These are phyloP conservation scores for Teratosphaeria epicoccoides DNA, from an alignment of 2,329 filamentous ascomycete genomes.

Conservation along the genomic window DNA sequence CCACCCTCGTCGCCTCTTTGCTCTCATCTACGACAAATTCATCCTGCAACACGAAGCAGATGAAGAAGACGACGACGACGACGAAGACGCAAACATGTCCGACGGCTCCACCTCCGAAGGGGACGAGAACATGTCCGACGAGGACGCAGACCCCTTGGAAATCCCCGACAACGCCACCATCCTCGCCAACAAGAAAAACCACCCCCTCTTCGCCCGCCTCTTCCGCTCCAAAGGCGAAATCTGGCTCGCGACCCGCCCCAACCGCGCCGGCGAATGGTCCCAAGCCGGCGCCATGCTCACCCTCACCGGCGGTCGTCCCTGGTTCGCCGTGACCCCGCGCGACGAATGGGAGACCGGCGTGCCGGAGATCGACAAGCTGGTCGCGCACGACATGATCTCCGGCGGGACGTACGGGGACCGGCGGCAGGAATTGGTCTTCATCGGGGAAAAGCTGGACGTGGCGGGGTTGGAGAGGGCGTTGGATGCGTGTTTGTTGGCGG, in stretches of 20 bases:
- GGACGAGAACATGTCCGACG: slow-evolving; percentile 18
- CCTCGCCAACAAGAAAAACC: slow-evolving; percentile 45
- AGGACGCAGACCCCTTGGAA: slow-evolving; percentile 25
- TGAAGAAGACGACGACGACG: slow-evolving; percentile 20
- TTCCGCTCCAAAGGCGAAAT: slow-evolving; percentile 50
- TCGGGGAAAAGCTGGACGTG: slow-evolving; percentile 53
- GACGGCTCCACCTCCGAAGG: slow-evolving; percentile 13
- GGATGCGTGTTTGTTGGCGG: slow-evolving; percentile 52
- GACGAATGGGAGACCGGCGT: slow-evolving; percentile 43
- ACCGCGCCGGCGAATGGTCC: slow-evolving; percentile 49
- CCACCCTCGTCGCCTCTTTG: slow-evolving; percentile 32
- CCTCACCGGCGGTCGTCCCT: slow-evolving; percentile 45
- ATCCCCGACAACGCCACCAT: slow-evolving; percentile 29
- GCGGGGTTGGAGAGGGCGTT: slow-evolving; percentile 42
- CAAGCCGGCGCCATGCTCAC: slow-evolving; percentile 56
- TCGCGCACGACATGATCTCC: slow-evolving; percentile 38
- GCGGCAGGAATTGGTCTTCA: slow-evolving; percentile 63
- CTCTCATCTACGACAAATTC: slow-evolving; percentile 33
- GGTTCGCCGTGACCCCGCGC: slow-evolving; percentile 14
- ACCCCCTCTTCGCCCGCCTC: slow-evolving; percentile 40
- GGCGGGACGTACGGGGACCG: slow-evolving; percentile 53
- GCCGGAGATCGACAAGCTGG: slow-evolving; percentile 37
- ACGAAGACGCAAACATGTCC: slow-evolving; percentile 13
- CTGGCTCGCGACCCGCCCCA: slow-evolving; percentile 49
- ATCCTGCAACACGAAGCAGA: slow-evolving; percentile 31